Evolutionary conservation across 192 early-diverging fungal species (phyloP).

Genomic region (Linnemannia elongata): DNA sequence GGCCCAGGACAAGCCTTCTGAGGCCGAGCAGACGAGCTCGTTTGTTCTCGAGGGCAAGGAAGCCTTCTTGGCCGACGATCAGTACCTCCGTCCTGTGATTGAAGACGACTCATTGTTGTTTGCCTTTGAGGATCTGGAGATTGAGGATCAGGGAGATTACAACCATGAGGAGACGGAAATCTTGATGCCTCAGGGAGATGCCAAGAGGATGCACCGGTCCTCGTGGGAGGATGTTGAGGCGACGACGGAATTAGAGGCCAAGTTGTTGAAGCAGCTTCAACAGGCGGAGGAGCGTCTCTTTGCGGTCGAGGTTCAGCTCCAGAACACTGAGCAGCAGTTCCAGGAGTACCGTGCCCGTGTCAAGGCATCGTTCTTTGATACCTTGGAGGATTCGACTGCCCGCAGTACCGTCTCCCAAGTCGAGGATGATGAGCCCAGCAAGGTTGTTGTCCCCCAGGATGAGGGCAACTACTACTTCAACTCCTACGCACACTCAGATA

Average conservation of each 20-base stretch:
- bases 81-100: conserved; percentile 73
- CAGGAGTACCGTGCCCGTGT: conserved; percentile 78
- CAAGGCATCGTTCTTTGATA: conserved; percentile 78
- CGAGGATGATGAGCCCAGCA: not conserved
- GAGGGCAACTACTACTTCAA: conserved; percentile 95
- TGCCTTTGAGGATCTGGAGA: conserved; percentile 79
- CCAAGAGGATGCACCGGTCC: conserved; percentile 15
- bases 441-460: conserved; percentile 38
- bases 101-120: conserved; percentile 79
- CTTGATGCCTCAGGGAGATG: conserved; percentile 30
- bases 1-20: conserved; percentile 13
- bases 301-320: conserved; percentile 64
- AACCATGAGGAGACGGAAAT: conserved; percentile 25
- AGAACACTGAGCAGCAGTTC: conserved; percentile 71
- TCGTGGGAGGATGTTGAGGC: conserved; percentile 34
- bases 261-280: conserved; percentile 67
- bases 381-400: conserved; percentile 31
- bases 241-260: conserved; percentile 66
- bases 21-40: conserved; percentile 21
- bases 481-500: conserved; percentile 96
- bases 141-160: conserved; percentile 65
- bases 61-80: conserved; percentile 74
- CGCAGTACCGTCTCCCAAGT: conserved; percentile 24
- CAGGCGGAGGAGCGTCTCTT: conserved; percentile 68
- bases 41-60: conserved; percentile 56